Base-by-base conservation (phyloP, 75 land plant species). In the Ceratopteris richardii region DNA sequence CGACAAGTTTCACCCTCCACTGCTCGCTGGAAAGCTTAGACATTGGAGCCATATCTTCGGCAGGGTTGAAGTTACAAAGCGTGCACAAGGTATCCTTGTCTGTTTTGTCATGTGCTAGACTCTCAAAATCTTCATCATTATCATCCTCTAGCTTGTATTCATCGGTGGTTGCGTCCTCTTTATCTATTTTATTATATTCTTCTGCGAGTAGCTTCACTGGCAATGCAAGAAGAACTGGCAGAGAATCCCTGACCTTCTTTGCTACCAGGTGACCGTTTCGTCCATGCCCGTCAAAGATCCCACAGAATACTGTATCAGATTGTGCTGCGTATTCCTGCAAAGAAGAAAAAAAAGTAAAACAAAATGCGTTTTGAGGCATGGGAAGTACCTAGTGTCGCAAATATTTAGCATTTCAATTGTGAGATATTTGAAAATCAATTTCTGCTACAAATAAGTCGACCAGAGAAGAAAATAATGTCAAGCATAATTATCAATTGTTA, bases 321-420 rank as follows among this genome's bases (percentile, higher is more conserved):
- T 70, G 74, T 4, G 84, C 74, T 22, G 68, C 84, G 69, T 80
- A 84, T 44, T 77, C 72, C 88, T 84, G 69, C 17, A 33, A n/a
- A n/a, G n/a, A n/a, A n/a, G n/a, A n/a, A 64, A 17, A 13, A 19
- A 31, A 18, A 40, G 14, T 40, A 9, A 14, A 9, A 14, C 42
- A 40, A 40, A 40, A 14, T 40, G 42, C 9, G 42, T 40, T 9
- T 9, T 40, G 14, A 40, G 42, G 12, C 14, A 40, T 40, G 14
- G 14, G 9, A 14, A 14, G 42, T 9, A 14, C 42, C 9, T 40
- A 14, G 14, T 40, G 42, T 9, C 42, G 9, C 20, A 31, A 1
- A 28, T 20, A 29, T 28, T 29, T 21, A 60, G 11, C 28, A 17
- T n/a, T 43, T 2, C 23, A 19, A 42, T 16, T 24, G 18, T 13